Evolutionary conservation across 331 rosid species (phyloP), one percentile per base, ranked within the genome.

Genomic region (Quercus phellos): DNA sequence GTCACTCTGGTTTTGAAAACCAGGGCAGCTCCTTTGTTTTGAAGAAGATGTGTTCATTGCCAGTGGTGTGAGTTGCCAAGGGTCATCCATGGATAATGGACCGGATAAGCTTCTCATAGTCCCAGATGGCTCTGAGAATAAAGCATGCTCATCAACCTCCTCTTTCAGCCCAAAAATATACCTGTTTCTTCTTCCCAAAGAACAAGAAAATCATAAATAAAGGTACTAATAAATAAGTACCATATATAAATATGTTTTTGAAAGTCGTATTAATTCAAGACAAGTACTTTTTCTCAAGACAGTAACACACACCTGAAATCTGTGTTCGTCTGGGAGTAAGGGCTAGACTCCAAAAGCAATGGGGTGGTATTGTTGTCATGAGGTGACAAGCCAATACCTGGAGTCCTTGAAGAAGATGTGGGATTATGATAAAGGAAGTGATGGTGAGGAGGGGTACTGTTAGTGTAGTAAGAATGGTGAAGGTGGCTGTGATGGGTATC

Each of bases 51-150:
- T 88, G 4, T 88, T 93, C 86, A 95, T 95, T 27, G 90, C 87
- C 24, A 91, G 84, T 64, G 97, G 98, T 30, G 89, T 89, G 43
- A 93, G 87, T 64, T 95, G 92, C 98, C 98, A 95, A 2, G 93
- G 82, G 68, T 93, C 97, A 34, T 94, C 93, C 90, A 90, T 63
- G 4, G 93, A 86, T 38, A 38, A 38, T 51, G 98, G 91, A 82
- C 89, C 86, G 46, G 97, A 87, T 82, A 91, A 91, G 87, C 84
- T 89, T 78, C 94, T 89, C 84, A 86, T 83, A 26, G 85, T 84
- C 56, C 97, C 94, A 58, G 93, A 86, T 38, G 97, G 96, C 77
- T 93, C 98, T 0, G 92, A 87, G 82, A 90, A 89, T 84, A 95
- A 93, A 51, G 90, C 89, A 81, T 92, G 97, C 74, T 92, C 97